Conservation (phyloP, 2,329 filamentous ascomycete species). For the Rutstroemia sp. region DNA sequence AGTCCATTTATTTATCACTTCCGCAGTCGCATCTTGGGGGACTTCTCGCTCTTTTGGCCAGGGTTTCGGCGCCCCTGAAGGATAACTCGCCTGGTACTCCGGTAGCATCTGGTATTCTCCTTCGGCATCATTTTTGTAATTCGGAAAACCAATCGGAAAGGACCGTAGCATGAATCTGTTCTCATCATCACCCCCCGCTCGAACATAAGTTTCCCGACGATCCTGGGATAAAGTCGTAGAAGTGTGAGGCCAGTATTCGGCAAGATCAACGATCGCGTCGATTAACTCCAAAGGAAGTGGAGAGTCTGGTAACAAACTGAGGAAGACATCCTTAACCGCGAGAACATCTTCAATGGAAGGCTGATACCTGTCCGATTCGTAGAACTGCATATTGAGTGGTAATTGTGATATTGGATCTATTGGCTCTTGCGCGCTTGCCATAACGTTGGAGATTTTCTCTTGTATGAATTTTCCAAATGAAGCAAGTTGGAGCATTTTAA, state of each 20-base stretch:
- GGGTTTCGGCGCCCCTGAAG: slow-evolving; percentile 11
- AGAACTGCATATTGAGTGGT: slow-evolving; percentile 5
- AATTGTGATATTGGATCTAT: not conserved
- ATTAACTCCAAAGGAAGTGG: slow-evolving; percentile 47
- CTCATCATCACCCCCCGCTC: slow-evolving; percentile 22
- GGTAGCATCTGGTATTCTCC: slow-evolving; percentile 5
- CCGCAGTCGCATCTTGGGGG: slow-evolving; percentile 15
- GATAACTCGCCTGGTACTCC: not conserved
- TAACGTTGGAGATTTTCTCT: slow-evolving; percentile 1
- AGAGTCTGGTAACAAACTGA: slow-evolving; percentile 33
- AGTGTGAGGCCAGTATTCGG: slow-evolving; percentile 54
- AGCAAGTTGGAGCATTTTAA: not conserved
- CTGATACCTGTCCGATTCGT: slow-evolving; percentile 16
- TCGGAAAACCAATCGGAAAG: slow-evolving; percentile 22
- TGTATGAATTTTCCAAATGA: not conserved
- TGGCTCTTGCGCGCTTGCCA: not conserved
- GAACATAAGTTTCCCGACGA: slow-evolving; percentile 7
- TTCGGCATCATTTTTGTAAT: not conserved
- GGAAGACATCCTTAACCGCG: slow-evolving; percentile 37
- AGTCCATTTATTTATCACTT: slow-evolving; percentile 17
- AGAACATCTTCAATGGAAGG: slow-evolving; percentile 43
- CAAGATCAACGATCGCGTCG: slow-evolving; percentile 48
- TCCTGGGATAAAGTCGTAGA: slow-evolving; percentile 24
- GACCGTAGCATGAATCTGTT: slow-evolving; percentile 34
- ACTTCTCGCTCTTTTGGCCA: slow-evolving; percentile 8